Evolutionary conservation across 768 basidiomycete species (phyloP).

Genomic region (Tricholoma saponaceum): DNA sequence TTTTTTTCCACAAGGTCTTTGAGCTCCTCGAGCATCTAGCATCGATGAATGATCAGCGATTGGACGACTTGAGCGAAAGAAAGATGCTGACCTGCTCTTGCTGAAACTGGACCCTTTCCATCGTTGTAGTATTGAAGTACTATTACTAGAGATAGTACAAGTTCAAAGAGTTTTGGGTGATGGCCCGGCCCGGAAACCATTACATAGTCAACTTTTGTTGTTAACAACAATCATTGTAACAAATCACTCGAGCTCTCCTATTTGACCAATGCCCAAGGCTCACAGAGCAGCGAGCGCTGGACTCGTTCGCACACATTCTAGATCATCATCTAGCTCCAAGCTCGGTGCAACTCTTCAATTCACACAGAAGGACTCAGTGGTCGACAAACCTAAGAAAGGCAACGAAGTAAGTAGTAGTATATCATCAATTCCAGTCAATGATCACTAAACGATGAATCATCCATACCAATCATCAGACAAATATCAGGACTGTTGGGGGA

Average conservation of each 20-base stretch:
- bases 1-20: slow-evolving; percentile 86
- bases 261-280: slow-evolving; percentile 46
- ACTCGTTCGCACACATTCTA: slow-evolving; percentile 57
- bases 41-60: slow-evolving; percentile 7
- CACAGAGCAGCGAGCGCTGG: slow-evolving; percentile 42
- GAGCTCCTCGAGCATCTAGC: slow-evolving; percentile 91
- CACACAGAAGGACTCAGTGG: slow-evolving; percentile 58
- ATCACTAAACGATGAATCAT: slow-evolving; percentile 1
- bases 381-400: slow-evolving; percentile 52
- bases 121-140: no score
- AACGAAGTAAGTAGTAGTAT: slow-evolving; percentile 41
- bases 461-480: slow-evolving; percentile 14
- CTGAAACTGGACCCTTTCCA: slow-evolving; percentile 94
- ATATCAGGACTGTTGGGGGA: slow-evolving; percentile 24
- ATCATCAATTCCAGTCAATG: slow-evolving; percentile 12
- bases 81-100: slow-evolving; percentile 70
- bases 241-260: no score
- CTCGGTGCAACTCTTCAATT: slow-evolving; percentile 59
- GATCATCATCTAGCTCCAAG: slow-evolving; percentile 59
- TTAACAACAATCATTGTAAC: no score
- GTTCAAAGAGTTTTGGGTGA: background rate
- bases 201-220: background rate
- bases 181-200: slow-evolving; percentile 9
- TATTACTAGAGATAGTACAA: no score
- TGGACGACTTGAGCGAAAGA: background rate